These are phyloP conservation scores for Pelagophyceae sp. DNA, from an alignment of 352 stramenopile genomes.

Conservation along the genomic window DNA sequence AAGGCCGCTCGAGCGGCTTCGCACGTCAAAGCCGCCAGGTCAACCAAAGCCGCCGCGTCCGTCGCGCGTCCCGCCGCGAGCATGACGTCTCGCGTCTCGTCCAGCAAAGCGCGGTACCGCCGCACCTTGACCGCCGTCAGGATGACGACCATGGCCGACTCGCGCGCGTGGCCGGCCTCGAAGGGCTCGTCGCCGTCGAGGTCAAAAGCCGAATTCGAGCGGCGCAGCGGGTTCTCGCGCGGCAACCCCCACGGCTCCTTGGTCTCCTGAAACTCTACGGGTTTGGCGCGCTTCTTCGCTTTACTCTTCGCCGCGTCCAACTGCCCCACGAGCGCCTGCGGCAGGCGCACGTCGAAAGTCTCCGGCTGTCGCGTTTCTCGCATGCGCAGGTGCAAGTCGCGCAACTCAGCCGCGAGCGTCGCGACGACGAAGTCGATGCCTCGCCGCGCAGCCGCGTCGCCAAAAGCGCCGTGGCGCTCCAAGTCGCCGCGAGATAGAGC, in stretches of 20 bases:
- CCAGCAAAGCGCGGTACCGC: not conserved
- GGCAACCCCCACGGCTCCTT: too few species aligned
- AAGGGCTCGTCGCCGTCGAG: not conserved
- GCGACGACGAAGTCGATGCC: not conserved
- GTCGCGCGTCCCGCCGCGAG: not conserved
- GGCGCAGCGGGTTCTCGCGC: too few species aligned
- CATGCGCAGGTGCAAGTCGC: not conserved
- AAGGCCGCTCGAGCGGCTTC: not conserved
- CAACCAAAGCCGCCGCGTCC: not conserved
- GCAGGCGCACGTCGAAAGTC: not conserved
- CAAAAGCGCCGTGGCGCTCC: not conserved
- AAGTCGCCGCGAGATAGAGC: not conserved
- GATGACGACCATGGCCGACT: not conserved
- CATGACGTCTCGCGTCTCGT: not conserved
- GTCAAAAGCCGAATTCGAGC: too few species aligned
- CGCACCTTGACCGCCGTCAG: not conserved
- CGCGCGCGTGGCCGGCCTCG: not conserved
- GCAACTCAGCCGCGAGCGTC: not conserved
- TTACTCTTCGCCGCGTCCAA: not conserved
- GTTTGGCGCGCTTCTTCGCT: not conserved
- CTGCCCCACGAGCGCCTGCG: not conserved
- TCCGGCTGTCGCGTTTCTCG: not conserved
- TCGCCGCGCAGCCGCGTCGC: not conserved
- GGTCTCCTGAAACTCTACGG: too few species aligned
- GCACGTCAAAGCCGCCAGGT: not conserved